phyloP scores from a whole-genome alignment of 2,329 filamentous ascomycete species.

The Helminthosporium solani region DNA sequence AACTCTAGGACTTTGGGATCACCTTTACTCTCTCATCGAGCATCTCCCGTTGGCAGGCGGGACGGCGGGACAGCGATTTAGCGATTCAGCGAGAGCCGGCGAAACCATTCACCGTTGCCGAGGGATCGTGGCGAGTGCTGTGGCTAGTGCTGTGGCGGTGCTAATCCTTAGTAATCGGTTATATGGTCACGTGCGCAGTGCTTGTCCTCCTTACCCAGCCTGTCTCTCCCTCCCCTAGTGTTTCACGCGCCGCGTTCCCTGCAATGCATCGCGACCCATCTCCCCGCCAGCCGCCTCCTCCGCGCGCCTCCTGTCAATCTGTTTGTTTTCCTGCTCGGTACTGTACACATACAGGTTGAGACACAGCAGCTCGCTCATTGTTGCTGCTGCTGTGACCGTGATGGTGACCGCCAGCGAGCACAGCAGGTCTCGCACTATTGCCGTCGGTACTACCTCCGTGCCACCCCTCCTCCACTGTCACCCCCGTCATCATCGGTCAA shows the following conservation, averaged over 20 bases:
- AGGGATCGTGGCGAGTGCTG: not conserved
- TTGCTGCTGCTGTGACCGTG: constrained; percentile 15
- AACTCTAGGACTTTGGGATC: constrained; percentile 1
- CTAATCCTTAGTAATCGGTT: too few relatives aligned
- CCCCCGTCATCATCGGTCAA: constrained; percentile 1
- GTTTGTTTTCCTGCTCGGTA: constrained; percentile 22
- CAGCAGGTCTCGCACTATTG: constrained; percentile 23
- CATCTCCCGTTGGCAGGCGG: constrained; percentile 1
- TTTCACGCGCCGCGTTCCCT: too few relatives aligned
- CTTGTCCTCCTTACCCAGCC: too few relatives aligned
- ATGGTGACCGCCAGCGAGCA: constrained; percentile 11
- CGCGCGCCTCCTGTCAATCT: constrained; percentile 1
- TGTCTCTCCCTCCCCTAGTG: too few relatives aligned
- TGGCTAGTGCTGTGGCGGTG: not conserved
- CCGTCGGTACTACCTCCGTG: constrained; percentile 17
- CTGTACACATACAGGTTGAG: too few relatives aligned
- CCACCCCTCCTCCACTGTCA: constrained; percentile 5
- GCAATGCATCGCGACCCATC: not conserved
- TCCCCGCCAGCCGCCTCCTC: constrained; percentile 15
- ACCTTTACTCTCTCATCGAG: not conserved
- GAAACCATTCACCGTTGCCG: constrained; percentile 3
- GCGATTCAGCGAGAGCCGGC: not conserved
- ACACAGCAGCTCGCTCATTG: constrained; percentile 6
- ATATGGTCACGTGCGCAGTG: too few relatives aligned
- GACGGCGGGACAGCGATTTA: constrained; percentile 2